Percentiles rank a stretch among this genome's conserved stretches.
Conservation (phyloP, 768 basidiomycete genomes). For the Cyclocybe cylindracea region DNA sequence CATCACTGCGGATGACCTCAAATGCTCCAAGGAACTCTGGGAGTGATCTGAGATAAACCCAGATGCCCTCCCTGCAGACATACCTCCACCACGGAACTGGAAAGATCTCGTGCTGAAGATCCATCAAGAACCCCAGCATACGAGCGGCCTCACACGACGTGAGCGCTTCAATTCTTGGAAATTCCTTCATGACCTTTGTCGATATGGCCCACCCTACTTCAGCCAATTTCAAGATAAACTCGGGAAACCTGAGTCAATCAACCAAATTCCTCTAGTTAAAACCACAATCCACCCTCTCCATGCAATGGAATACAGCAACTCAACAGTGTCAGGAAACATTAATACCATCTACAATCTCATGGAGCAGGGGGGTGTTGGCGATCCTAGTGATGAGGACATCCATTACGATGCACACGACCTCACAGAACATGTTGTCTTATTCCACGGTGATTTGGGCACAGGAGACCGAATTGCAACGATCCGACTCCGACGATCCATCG, state of each 20-base stretch:
- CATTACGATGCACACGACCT: too few relatives aligned
- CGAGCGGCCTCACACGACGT: conserved; percentile 18
- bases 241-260: conserved; percentile 22
- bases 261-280: conserved; percentile 23
- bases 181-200: conserved; percentile 24
- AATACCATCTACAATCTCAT: conserved; percentile 18
- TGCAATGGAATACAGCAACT: conserved; percentile 23
- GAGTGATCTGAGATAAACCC: conserved; percentile 14
- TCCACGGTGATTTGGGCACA: conserved; percentile 30
- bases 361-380: conserved; percentile 20
- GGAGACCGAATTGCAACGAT: conserved; percentile 23
- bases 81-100: too few relatives aligned
- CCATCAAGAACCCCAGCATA: conserved; percentile 13
- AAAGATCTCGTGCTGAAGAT: too few relatives aligned
- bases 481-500: conserved; percentile 17
- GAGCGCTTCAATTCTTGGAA: conserved; percentile 29
- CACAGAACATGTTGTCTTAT: conserved; percentile 15
- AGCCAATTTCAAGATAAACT: conserved; percentile 14
- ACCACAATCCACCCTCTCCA: conserved; percentile 16
- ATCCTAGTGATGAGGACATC: too few relatives aligned
- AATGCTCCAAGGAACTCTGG: conserved; percentile 22
- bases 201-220: conserved; percentile 26
- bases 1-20: conserved; percentile 13
- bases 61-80: too few relatives aligned
- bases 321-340: conserved; percentile 19